Evolutionary conservation across 2,329 filamentous ascomycete genomes (phyloP).

Genomic region (Colletotrichum theobromicola): DNA sequence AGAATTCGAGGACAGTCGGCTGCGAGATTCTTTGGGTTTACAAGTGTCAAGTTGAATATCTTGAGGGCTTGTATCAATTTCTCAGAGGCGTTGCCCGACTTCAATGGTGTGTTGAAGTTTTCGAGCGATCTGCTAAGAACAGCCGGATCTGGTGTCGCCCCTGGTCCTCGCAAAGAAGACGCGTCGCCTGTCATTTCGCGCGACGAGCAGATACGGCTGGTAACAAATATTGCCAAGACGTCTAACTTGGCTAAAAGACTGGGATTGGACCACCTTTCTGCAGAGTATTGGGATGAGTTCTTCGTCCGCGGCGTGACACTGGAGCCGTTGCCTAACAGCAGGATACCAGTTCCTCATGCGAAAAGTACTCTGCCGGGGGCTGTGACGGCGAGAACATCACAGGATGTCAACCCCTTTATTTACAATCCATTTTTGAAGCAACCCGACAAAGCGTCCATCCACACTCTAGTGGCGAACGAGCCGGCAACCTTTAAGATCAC

Average conservation of each 20-base stretch:
- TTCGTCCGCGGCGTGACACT: conserved; percentile 79
- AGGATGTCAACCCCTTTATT: conserved; percentile 83
- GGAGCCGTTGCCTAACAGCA: conserved; percentile 63
- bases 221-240: conserved; percentile 85
- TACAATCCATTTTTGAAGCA: conserved; percentile 91
- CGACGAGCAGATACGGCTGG: conserved; percentile 86
- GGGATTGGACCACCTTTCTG: conserved; percentile 71
- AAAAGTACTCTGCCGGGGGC: conserved; percentile 59
- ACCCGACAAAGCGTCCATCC: conserved; percentile 60
- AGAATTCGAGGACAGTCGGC: conserved; percentile 66
- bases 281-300: conserved; percentile 98
- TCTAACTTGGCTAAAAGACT: conserved; percentile 77
- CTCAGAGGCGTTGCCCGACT: conserved; percentile 91
- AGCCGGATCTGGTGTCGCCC: conserved; percentile 80
- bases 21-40: conserved; percentile 75
- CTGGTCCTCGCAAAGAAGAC: conserved; percentile 71
- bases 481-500: conserved; percentile 79
- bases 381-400: conserved; percentile 55
- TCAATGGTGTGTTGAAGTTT: conserved; percentile 86
- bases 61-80: conserved; percentile 90
- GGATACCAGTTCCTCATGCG: conserved; percentile 70
- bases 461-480: conserved; percentile 80
- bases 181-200: conserved; percentile 72
- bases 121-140: conserved; percentile 84
- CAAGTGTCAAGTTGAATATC: conserved; percentile 83